A percentile compares a stretch with the other conserved stretches of the same genome.
These are phyloP conservation scores for Viola pubescens DNA, from an alignment of 441 rosid genomes.

Conservation along the genomic window DNA sequence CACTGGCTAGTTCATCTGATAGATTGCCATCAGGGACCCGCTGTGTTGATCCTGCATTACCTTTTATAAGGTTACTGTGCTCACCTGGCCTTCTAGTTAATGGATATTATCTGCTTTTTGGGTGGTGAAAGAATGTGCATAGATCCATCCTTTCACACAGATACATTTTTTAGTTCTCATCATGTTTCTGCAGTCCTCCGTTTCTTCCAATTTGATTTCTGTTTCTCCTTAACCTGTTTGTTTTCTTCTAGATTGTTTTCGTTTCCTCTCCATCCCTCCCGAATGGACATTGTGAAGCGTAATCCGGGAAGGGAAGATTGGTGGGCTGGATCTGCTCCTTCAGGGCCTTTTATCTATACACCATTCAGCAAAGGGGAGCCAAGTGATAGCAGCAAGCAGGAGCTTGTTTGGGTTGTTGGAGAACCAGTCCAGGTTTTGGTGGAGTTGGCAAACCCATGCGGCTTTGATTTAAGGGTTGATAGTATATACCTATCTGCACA, in stretches of 20 bases:
- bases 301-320: constrained; percentile 88
- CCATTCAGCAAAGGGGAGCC: constrained; percentile 94
- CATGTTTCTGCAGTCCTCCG: not conserved
- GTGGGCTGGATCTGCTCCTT: constrained; percentile 95
- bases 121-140: not conserved
- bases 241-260: constrained; percentile 52
- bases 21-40: constrained; percentile 93
- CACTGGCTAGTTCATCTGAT: constrained; percentile 79
- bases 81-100: too few relatives aligned
- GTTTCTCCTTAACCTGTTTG: not conserved
- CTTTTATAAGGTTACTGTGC: constrained; percentile 65
- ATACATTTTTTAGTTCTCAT: not conserved
- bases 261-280: constrained; percentile 78
- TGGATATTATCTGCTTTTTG: not conserved
- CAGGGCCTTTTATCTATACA: constrained; percentile 98
- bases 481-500: constrained; percentile 84
- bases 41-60: constrained; percentile 94
- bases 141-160: not conserved
- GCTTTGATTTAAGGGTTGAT: constrained; percentile 82
- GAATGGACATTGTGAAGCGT: constrained; percentile 75
- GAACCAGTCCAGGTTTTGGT: constrained; percentile 97
- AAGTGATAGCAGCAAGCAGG: constrained; percentile 70
- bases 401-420: constrained; percentile 84
- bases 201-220: too few relatives aligned
- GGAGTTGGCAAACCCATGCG: constrained; percentile 97